Evolutionary conservation across 331 rosid species (phyloP), one percentile per base, ranked within the genome.

Genomic region (Dryas integrifolia): DNA sequence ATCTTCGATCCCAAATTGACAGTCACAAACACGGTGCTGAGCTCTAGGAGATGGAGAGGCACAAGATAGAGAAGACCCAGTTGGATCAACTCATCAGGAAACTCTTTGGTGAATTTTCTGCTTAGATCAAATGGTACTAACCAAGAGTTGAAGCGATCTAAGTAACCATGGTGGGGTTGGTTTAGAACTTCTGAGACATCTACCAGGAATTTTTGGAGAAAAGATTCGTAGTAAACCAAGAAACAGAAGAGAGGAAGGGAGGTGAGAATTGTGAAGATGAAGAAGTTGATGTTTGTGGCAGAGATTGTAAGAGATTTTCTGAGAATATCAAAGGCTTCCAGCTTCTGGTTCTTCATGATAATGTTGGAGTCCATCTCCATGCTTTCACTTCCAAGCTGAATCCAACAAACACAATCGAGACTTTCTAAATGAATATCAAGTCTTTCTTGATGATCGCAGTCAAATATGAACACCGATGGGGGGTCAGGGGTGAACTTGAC

Each of bases 1-100:
- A 77, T 59, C 80, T 80, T 87, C 6, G 92, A 82, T 26, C 87
- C 81, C 70, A 77, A 66, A 74, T 69, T 69, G 12, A 77, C 74
- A 11, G 79, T 73, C 45, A 59, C 45, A 30, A 83, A 18, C 35
- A 82, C 72, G 8, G 82, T 62, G 41, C 11, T 56, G 74, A 87
- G 62, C 58, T 81, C 82, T 38, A 87, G 77, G 72, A 89, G 77
- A 76, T 82, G 83, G 58, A 83, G 79, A 44, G 90, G 88, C 40
- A 78, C 79, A 61, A 84, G 70, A 66, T 83, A 86, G 63, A 86
- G 80, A 35, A 83, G 60, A 38, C 64, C 76, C 44, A 83, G 83
- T 67, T 76, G 87, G 65, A 83, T 8, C 51, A 83, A 72, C 49
- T 48, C 47, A 35, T 58, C 69, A 0, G 60, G 56, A 49, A 58